Base-by-base conservation (phyloP, 139 green algal species). In the Picochlorum sp. region DNA sequence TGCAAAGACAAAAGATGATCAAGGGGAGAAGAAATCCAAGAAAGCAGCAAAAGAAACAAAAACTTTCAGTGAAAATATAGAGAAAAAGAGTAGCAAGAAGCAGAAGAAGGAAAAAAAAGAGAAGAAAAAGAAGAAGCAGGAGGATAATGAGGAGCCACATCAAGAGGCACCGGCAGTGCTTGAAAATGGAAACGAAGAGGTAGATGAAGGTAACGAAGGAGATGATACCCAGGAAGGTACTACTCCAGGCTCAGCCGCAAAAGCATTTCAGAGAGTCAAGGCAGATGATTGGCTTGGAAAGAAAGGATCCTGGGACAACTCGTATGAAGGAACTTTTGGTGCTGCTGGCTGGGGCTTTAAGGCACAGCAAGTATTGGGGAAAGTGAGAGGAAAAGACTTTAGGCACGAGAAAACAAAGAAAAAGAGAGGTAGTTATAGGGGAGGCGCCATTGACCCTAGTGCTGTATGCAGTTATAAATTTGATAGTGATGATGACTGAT, bases 381-480 rank as follows among this genome's bases (percentile, higher is more conserved):
- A 83, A 71, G 80, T 86, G 23, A 68, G 81, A 4, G 81, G 81
- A 49, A 96, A 87, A 77, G 88, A 96, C 73, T 98, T 98, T 75
- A 78, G 92, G 8, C 92, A 98, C 61, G 93, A 98, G 70, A 98
- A 98, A 85, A 98, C 92, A 4, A 98, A 98, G 84, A 98, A 98
- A 82, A 98, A 98, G 83, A 81, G 92, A 4, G 92, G 92, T 38
- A 86, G 71, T 10, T 98, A 98, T 79, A 72, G 78, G 38, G 92
- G 92, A 20, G 92, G 92, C 0, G 44, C 60, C 8, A 98, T 98
- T 60, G 88, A 98, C 68, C 58, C 83, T 1, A 18, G 69, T 20
- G 73, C 80, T 4, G 80, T 82, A 16, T 82, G 83, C 65, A 94
- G 83, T 4, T 91, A 87, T 80, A 98, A 98, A 72, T 98, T 95